Evolutionary conservation across 2,329 filamentous ascomycete genomes (phyloP), one percentile per base, ranked within the genome.

Genomic region (Alternaria arbusti): DNA sequence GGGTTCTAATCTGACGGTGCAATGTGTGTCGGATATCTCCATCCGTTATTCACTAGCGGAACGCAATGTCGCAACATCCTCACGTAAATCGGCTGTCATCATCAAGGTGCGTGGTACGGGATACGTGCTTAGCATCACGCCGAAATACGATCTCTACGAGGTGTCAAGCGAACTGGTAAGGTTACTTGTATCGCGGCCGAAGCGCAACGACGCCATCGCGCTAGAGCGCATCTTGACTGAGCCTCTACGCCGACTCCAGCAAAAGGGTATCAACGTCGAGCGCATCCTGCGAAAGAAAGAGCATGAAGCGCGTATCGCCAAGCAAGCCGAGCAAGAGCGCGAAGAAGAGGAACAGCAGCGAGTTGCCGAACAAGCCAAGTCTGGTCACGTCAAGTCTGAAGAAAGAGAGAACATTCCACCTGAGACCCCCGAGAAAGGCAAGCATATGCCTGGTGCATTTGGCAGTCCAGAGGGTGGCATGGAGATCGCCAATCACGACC

Each of bases 251-350:
- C 90, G 94, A 55, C 83, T 99, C 44, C 90, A 93, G 72, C 89
- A 90, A 64, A 93, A 96, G 67, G 96, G 96, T 2, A 98, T 97
- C 84, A 98, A 99, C 70, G 96, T 99, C 43, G 93, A 97, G 74
- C 91, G 96, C 54, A 98, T 99, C 66, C 85, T 99, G 22, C 89
- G 93, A 40, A 91, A 91, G 57, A 96, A 96, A 82, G 93, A 91
- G 20, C 92, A 92, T 3, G 94, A 98, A 79, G 92, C 93, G 6
- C 88, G 92, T 56, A 89, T 98, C 68, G 94, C 93, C 0, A 94
- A 97, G 74, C 89, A 91, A 73, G 90, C 90, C 73, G 93, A 97
- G 74, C 88, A 90, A 68, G 87, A 88, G 74, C 86, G 85, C 32
- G 88, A 94, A 22, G 86, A 88, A 60, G 87, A 90, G 70, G 86